Percentiles rank a stretch among this genome's conserved stretches.
phyloP scores from a whole-genome alignment of 2,329 filamentous ascomycete species.

The Niveomyces coronatus region DNA sequence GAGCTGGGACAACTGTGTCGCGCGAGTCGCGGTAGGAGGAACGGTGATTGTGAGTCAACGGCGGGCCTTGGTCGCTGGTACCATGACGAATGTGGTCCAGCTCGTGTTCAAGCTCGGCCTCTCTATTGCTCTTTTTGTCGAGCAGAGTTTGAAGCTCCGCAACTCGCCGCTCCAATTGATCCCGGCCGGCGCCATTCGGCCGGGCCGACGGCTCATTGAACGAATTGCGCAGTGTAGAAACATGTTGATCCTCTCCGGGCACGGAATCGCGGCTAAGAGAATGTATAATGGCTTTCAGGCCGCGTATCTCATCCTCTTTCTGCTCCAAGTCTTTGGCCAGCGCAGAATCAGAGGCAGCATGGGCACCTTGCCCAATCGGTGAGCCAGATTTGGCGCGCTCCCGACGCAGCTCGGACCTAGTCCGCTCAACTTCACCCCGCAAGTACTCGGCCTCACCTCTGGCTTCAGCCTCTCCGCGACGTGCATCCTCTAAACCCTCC shows the following conservation, averaged over 20 bases:
- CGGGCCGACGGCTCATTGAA: neutral
- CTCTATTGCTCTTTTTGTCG: conserved; percentile 60
- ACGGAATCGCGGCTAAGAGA: conserved; percentile 72
- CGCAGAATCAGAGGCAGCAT: conserved; percentile 33
- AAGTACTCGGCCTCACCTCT: conserved; percentile 93
- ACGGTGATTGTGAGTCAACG: conserved; percentile 35
- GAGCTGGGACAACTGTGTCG: conserved; percentile 51
- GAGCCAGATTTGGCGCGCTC: conserved; percentile 67
- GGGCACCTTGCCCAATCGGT: conserved; percentile 21
- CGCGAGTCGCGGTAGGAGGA: conserved; percentile 56
- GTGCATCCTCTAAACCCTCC: conserved; percentile 89
- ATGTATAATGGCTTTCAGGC: conserved; percentile 95
- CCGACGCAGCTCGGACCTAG: conserved; percentile 73
- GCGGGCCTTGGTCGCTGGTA: conserved; percentile 20
- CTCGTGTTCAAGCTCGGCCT: conserved; percentile 81
- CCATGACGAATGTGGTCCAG: conserved; percentile 53
- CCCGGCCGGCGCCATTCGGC: conserved; percentile 38
- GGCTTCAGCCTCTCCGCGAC: conserved; percentile 89
- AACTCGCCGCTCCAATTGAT: conserved; percentile 71
- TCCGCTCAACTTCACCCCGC: conserved; percentile 86
- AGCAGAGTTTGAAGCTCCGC: conserved; percentile 64
- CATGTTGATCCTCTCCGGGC: conserved; percentile 29
- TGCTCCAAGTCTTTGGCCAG: conserved; percentile 72
- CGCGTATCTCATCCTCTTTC: conserved; percentile 94
- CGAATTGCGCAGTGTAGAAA: conserved; percentile 17